phyloP scores from a whole-genome alignment of 108 stramenopile species.

The Pseudonitzschia delicatissima region DNA sequence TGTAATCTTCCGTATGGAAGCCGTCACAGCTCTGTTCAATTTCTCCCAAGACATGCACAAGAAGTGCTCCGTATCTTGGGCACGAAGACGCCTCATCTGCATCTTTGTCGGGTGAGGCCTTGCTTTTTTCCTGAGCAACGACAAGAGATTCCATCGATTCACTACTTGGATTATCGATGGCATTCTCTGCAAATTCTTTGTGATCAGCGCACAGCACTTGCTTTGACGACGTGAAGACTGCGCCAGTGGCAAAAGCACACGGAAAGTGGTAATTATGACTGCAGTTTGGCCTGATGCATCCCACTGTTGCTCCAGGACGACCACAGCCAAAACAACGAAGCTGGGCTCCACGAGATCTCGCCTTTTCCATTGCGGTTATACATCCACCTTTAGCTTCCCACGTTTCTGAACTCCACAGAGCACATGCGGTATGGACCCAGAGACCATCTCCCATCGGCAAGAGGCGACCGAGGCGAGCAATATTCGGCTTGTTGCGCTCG shows the following conservation, averaged over 20 bases:
- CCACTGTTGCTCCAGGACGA: constrained; percentile 57
- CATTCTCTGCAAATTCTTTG: constrained; percentile 30
- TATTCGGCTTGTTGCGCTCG: constrained; percentile 1
- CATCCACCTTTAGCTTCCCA: constrained; percentile 51
- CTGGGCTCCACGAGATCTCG: constrained; percentile 57
- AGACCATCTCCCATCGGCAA: constrained; percentile 56
- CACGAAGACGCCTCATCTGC: constrained; percentile 30
- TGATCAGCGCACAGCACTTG: constrained; percentile 49
- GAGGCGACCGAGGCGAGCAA: constrained; percentile 49
- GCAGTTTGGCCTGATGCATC: constrained; percentile 55
- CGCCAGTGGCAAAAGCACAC: constrained; percentile 57
- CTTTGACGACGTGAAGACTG: constrained; percentile 48
- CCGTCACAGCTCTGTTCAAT: constrained; percentile 51
- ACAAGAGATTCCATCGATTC: constrained; percentile 61
- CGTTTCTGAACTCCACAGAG: constrained; percentile 67
- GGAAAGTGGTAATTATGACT: constrained; percentile 58
- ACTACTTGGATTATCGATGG: constrained; percentile 34
- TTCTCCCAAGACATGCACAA: constrained; percentile 56
- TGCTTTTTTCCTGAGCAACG: constrained; percentile 39
- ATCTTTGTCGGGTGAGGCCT: constrained; percentile 14
- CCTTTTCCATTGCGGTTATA: constrained; percentile 52
- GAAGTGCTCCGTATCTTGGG: constrained; percentile 44
- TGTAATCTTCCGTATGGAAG: constrained; percentile 56
- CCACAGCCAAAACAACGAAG: constrained; percentile 75
- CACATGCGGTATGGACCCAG: constrained; percentile 66